Percentiles rank a stretch among this genome's conserved stretches.
Evolutionary conservation across 208 protist species (phyloP).

Genomic region (Acanthamoeba castellanii): DNA sequence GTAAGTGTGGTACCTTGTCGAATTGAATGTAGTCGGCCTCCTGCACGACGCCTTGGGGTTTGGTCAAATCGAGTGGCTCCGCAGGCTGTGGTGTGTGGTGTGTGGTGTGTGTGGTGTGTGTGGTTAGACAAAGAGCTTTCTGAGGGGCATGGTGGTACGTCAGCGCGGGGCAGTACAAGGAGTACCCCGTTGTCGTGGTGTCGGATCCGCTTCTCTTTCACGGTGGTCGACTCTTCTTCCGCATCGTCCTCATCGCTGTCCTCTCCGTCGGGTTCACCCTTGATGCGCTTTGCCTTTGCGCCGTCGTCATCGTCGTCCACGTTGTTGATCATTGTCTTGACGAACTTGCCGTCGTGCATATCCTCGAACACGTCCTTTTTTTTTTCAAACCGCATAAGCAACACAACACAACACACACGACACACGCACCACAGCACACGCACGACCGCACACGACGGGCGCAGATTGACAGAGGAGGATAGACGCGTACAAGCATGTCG

Average conservation of each 20-base stretch:
- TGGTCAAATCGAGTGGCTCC: background rate
- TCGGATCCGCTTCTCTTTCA: background rate
- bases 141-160: background rate
- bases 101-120: too few relatives aligned
- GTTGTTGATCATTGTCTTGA: conserved; percentile 45
- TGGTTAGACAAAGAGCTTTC: too few relatives aligned
- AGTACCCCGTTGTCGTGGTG: conserved; percentile 31
- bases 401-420: background rate
- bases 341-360: conserved; percentile 45
- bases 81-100: background rate
- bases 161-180: background rate
- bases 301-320: background rate
- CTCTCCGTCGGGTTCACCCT: background rate
- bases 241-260: conserved; percentile 12
- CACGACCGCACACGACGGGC: too few relatives aligned
- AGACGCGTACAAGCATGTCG: conserved; percentile 16
- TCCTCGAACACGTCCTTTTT: conserved; percentile 36
- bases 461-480: background rate
- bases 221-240: background rate
- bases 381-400: too few relatives aligned
- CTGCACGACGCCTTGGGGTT: background rate
- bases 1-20: background rate
- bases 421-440: too few relatives aligned
- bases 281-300: background rate
- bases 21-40: conserved; percentile 33